A percentile compares a stretch with the other conserved stretches of the same genome.
These are phyloP conservation scores for Chlamydomonas sp. DNA, from an alignment of 139 green algal species.

Conservation along the genomic window DNA sequence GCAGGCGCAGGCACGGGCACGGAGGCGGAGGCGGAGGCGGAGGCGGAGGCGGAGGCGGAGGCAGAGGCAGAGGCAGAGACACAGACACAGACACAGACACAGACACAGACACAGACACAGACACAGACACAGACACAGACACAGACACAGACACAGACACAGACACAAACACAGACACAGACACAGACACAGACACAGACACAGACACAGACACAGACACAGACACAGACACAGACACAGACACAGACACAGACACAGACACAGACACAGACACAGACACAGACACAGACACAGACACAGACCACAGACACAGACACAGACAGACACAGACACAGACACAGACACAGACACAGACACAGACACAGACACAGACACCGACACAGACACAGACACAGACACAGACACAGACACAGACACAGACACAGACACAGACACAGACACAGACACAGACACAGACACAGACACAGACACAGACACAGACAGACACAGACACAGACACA, in stretches of 20 bases:
- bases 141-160: slow-evolving; percentile 5
- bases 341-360: slow-evolving; percentile 4
- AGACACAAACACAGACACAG: too few species aligned
- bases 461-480: too few species aligned
- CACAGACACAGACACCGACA: slow-evolving; percentile 6
- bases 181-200: slow-evolving; percentile 14
- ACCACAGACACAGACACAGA: slow-evolving; percentile 13
- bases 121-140: slow-evolving; percentile 9
- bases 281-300: slow-evolving; percentile 11
- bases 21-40: too few species aligned
- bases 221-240: slow-evolving; percentile 15
- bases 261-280: slow-evolving; percentile 12
- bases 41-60: too few species aligned
- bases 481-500: too few species aligned
- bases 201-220: slow-evolving; percentile 12
- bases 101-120: slow-evolving; percentile 7
- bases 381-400: slow-evolving; percentile 9
- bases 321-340: slow-evolving; percentile 3
- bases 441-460: slow-evolving; percentile 7
- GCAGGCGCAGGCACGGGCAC: too few species aligned
- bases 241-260: slow-evolving; percentile 14
- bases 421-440: slow-evolving; percentile 7
- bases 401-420: slow-evolving; percentile 5
- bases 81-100: slow-evolving; percentile 13
- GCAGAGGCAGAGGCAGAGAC: too few species aligned